A percentile compares a stretch with the other conserved stretches of the same genome.
Conservation (phyloP, 495 filamentous ascomycete genomes). For the Usnea hakonensis region DNA sequence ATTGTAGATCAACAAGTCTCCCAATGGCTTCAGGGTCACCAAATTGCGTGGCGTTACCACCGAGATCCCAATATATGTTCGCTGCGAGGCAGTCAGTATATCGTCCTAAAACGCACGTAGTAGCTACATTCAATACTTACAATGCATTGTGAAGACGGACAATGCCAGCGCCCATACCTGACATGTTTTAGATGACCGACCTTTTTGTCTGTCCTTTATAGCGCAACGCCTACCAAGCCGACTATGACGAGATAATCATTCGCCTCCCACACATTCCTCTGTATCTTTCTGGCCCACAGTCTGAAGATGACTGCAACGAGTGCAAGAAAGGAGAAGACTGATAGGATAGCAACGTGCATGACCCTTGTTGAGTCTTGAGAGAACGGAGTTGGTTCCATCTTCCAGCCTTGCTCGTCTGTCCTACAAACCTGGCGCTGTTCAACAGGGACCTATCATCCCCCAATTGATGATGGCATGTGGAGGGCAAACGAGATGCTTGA, state of each 20-base stretch:
- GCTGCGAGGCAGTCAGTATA: background rate
- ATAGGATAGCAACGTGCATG: conserved; percentile 8
- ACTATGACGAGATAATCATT: conserved; percentile 16
- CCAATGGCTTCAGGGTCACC: conserved; percentile 10
- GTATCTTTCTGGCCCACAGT: conserved; percentile 18
- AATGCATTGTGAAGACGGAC: conserved; percentile 11
- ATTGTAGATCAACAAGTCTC: conserved; percentile 1
- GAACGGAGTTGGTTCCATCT: background rate
- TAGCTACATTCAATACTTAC: background rate
- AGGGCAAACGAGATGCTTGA: background rate
- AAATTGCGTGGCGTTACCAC: conserved; percentile 9
- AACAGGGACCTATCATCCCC: no score
- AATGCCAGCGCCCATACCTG: conserved; percentile 16
- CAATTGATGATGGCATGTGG: background rate
- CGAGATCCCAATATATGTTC: conserved; percentile 14
- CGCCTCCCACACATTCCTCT: conserved; percentile 3
- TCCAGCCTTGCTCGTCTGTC: background rate
- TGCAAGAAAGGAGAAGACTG: conserved; percentile 17
- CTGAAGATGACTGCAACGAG: conserved; percentile 12
- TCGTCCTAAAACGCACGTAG: background rate
- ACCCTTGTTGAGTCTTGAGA: conserved; percentile 9
- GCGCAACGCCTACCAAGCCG: conserved; percentile 14
- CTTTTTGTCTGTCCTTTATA: background rate
- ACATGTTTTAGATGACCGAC: background rate
- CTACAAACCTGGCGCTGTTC: background rate